Evolutionary conservation across 495 filamentous ascomycete genomes (phyloP), one percentile per base, ranked within the genome.

Genomic region (Penicillium paxilli): DNA sequence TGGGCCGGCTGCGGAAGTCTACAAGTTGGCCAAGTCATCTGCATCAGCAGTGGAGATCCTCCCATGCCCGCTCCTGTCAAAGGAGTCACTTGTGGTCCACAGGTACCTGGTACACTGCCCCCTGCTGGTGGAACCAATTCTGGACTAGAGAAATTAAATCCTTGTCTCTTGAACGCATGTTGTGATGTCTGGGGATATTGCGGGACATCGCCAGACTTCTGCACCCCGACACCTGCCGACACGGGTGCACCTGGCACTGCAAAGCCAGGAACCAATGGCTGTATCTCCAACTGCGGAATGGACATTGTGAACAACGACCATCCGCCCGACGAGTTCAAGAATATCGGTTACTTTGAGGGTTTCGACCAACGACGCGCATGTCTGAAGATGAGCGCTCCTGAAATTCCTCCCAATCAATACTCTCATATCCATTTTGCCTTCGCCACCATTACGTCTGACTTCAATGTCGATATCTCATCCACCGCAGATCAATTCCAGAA

Each of bases 361-460:
- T 48, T 16, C 32, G 19, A 48, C 21, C 17, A 33, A 20, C 20
- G n/a, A 5, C 60, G 68, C 1, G 28, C 55, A 0, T 71, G 70
- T 28, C 54, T 73, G 22, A 52, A 41, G 16, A 58, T 59, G 42
- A 28, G 26, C 6, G 49, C 54, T 22, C 46, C 30, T 24, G 14
- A 50, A 0, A 58, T 66, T 47, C 49, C 73, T 26, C 54, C 56
- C 1, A 45, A 28, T 17, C 44, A 49, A 2, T 80, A 77, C 47
- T 75, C 71, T 1, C 75, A 81, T 50, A 56, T 81, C 10, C 70
- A 80, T 51, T 78, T 70, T 46, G 64, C 57, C 4, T 82, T 82
- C 60, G 76, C 56, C 2, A 62, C 41, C 11, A 58, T 81, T 28
- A 70, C 60, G 20, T 12, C 44, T 3, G 55, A 56, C 23, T 74